Base-by-base conservation (phyloP, 2,329 filamentous ascomycete genomes). In the Fusarium palustre region DNA sequence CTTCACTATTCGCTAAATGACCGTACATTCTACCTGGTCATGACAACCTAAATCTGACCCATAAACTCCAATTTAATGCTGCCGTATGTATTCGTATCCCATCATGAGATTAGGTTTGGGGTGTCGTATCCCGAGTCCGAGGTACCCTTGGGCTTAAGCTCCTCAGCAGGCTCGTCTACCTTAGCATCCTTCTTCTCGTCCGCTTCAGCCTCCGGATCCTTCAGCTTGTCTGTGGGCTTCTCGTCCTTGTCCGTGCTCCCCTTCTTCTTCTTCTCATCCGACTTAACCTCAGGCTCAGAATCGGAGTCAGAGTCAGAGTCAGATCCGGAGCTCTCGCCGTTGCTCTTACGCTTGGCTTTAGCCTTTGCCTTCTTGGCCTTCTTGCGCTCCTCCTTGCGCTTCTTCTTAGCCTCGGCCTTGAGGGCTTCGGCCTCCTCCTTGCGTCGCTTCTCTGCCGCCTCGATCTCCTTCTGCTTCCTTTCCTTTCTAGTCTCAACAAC, bases 401-500 rank as follows among this genome's bases (percentile, higher is more conserved):
- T 72, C 60, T 75, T 68, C 64, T 76, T 73, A 39, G 74, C 69
- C 68, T 77, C 71, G 15, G 73, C 71, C 64, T 77, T 74, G 25
- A 74, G 70, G 24, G 77, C 68, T 53, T 79, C 70, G 50, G 76
- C 68, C 73, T 78, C 68, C 77, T 75, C 64, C 79, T 78, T 78
- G 55, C 79, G 75, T 64, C 77, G 76, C 67, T 83, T 80, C 73
- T 84, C 80, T 3, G 78, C 78, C 36, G 82, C 81, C 60, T 80
- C 78, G 20, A 81, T 71, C 69, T 82, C 80, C 71, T 82, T 81
- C 52, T 83, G 79, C 70, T 81, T 81, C 77, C 83, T 85, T 69
- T 84, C 84, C 71, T 81, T 82, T 38, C 85, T 78, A 34, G 82
- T 84, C 59, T 83, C 81, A 28, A 79, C 75, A 1, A 88, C 79